Conservation (phyloP, 139 green algal genomes). For the Bryopsis sp. region DNA sequence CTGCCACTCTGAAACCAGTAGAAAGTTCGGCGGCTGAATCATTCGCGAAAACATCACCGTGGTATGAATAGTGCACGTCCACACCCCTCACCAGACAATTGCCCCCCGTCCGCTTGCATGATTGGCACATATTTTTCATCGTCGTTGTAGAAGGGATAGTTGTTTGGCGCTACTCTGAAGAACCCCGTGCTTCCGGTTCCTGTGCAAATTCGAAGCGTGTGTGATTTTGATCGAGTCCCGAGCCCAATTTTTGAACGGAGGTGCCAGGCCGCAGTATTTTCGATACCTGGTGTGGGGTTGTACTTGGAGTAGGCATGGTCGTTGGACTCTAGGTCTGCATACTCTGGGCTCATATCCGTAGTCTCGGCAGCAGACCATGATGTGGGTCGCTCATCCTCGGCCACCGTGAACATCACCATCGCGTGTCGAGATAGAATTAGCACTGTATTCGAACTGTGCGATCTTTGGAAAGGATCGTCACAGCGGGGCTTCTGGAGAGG, state of each 20-base stretch:
- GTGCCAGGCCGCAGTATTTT: background rate
- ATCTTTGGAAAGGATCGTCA: background rate
- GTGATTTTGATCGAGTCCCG: too few relatives aligned
- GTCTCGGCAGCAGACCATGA: conserved; percentile 27
- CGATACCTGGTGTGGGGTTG: conserved; percentile 61
- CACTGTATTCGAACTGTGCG: background rate
- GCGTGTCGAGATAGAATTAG: background rate
- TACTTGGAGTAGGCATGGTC: conserved; percentile 40
- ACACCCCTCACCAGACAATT: conserved; percentile 62
- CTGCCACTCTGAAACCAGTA: conserved; percentile 60
- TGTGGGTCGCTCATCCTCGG: conserved; percentile 7
- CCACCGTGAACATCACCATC: background rate
- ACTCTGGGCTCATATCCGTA: background rate
- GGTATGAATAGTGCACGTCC: too few relatives aligned
- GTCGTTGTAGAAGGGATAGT: conserved; percentile 81
- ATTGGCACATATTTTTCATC: conserved; percentile 72
- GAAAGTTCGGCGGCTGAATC: background rate
- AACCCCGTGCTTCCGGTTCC: conserved; percentile 71
- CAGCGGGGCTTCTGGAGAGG: background rate
- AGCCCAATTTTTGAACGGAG: background rate
- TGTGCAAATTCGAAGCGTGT: too few relatives aligned
- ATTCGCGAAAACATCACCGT: too few relatives aligned
- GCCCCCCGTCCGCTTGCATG: conserved; percentile 73
- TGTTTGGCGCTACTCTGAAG: conserved; percentile 71
- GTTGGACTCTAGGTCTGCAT: conserved; percentile 15